Base-by-base conservation (phyloP, 176 grass and related monocot genomes). In the Triticum urartu region DNA sequence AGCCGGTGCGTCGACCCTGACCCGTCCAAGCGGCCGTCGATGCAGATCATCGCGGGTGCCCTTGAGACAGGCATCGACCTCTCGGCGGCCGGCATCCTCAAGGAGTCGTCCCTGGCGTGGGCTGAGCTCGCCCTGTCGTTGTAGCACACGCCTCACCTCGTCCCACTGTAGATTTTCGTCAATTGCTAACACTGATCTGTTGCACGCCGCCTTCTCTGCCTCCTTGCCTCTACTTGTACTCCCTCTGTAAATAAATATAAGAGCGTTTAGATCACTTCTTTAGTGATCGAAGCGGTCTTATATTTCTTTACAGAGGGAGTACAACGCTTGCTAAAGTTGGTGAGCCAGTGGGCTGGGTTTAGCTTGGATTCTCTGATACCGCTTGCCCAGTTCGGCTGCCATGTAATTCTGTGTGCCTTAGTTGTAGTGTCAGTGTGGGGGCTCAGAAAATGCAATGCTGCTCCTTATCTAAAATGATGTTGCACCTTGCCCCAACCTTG, bases 1-100 rank as follows among this genome's bases (percentile, higher is more conserved):
- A 94, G 86, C 69, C 84, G 91, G 17, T 98, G 96, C 89, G 80
- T 98, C 47, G 96, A 98, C 82, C 90, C 93, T 9, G 96, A 98
- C 82, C 90, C 88, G 5, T 89, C 86, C 0, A 95, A 98, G 90
- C 86, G 96, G 20, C 93, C 91, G 14, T 95, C 93, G 21, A 98
- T 98, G 93, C 93, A 98, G 88, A 92, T 94, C 48, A 95, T 98
- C 39, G 87, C 90, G 0, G 91, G 91, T 7, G 91, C 89, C 9
- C 81, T 98, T 50, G 91, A 95, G 87, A 94, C 95, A 15, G 90
- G 86, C 40, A 98, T 95, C 0, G 86, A 98, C 84, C 36, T 98
- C 61, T 98, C 95, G 0, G 79, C 92, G 18, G 81, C 93, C 35
- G 88, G 91, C 83, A 67, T 95, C 84, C 93, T 98, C 9, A 95